Conservation (phyloP, 257 asterid species). For the Gynochthodes officinalis region DNA sequence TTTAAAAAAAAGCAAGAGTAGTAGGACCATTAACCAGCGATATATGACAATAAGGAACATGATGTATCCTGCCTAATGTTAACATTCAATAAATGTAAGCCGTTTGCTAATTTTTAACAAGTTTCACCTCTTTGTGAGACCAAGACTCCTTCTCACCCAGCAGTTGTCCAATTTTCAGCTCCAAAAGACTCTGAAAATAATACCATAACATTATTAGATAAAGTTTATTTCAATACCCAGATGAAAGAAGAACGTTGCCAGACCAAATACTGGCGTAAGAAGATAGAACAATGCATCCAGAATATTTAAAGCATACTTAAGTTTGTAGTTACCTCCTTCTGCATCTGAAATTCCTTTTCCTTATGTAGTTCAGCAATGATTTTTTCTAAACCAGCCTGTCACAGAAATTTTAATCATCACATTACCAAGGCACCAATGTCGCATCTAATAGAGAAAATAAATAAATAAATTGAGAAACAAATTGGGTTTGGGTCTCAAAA, state of each 20-base stretch:
- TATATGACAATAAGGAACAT: background rate
- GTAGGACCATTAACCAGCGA: background rate
- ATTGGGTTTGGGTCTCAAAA: background rate
- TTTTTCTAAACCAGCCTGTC: constrained; percentile 39
- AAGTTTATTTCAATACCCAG: too few relatives aligned
- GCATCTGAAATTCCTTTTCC: constrained; percentile 40
- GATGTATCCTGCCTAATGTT: too few relatives aligned
- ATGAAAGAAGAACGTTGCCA: background rate
- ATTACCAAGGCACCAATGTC: background rate
- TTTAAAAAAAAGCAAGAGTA: background rate
- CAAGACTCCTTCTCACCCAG: constrained; percentile 51
- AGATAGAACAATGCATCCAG: background rate
- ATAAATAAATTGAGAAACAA: background rate
- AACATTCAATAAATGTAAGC: constrained; percentile 12
- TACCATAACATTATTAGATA: constrained; percentile 13
- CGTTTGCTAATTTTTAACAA: constrained; percentile 7
- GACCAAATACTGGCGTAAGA: background rate
- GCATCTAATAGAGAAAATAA: background rate
- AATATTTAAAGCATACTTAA: background rate
- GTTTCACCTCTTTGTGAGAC: constrained; percentile 56
- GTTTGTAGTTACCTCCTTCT: constrained; percentile 38
- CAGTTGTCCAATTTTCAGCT: constrained; percentile 36
- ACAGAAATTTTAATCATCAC: constrained; percentile 20
- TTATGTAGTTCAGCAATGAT: constrained; percentile 34
- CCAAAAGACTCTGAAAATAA: constrained; percentile 39